Evolutionary conservation across 306 rosid species (phyloP), one percentile per base, ranked within the genome.

Genomic region (Castanea sativa): DNA sequence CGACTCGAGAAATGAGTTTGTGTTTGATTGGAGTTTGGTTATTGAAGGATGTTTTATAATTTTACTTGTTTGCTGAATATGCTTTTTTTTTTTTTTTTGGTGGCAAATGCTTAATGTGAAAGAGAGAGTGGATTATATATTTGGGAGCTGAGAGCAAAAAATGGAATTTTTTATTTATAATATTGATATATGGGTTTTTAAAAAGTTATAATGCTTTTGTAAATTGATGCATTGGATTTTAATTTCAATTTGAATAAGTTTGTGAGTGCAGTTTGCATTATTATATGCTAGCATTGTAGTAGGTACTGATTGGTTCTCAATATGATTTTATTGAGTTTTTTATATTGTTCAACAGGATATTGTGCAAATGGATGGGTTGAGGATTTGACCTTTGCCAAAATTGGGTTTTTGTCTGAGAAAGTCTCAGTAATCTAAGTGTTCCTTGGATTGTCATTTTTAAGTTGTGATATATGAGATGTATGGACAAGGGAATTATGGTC

Each of bases 401-500:
- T 75, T 82, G 76, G 55, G 81, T 21, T 10, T 60, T 81, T 51
- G 69, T 70, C 80, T 41, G 55, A 14, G 72, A 32, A 55, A 32
- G 20, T 53, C 74, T 76, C 16, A 83, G 77, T 52, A 71, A 68
- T 76, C 77, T 16, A 73, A 53, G 81, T 55, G 59, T 52, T 72
- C 14, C 61, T 63, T 43, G n/a, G 61, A 73, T 43, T 45, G 19
- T 49, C 16, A 61, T 56, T 53, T 51, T 53, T 29, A 38, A 74
- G 74, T 77, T 51, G 55, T 6, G 81, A 59, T 73, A 29, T 73
- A 75, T 38, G 70, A 74, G 59, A 92, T 92, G 97, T 86, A 91
- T 85, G 91, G 90, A 83, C 95, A 90, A 81, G 80, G 78, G 77
- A 92, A 88, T 86, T 81, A 83, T 11, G 85, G 87, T 56, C 25